Base-by-base conservation (phyloP, 148 eudicot species). In the Silene uniflora region DNA sequence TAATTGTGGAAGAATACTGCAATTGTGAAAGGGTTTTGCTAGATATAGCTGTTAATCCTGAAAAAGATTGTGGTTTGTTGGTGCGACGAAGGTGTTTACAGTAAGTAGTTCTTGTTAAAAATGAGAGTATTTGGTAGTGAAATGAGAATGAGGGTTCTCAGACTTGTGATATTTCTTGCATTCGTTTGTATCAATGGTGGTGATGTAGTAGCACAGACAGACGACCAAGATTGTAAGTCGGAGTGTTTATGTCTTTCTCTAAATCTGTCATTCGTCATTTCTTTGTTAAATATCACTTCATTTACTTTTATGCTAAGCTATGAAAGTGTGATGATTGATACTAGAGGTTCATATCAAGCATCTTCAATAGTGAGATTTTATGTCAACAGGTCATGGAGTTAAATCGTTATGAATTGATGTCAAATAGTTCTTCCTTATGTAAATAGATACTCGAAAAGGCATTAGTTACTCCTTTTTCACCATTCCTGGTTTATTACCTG, bases 151-250 rank as follows among this genome's bases (percentile, higher is more conserved):
- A 88, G 81, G 87, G 67, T 69, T 77, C 66, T 76, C 23, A 77
- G 81, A 62, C 39, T 75, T 77, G 61, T 69, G 62, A 9, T 86
- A 8, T 47, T 62, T 67, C 49, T 86, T 71, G 81, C 84, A 71
- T 59, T 83, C 70, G 52, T 83, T 78, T 84, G 75, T 62, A 17
- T 74, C 60, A 80, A 44, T 23, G 64, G 79, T 76, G 24, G 78
- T 74, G 69, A 66, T 72, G 68, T 72, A 12, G 73, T 52, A 14
- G 87, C 88, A 60, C 25, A 49, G 19, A 86, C 87, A 58, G 52
- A 80, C 72, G 35, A 19, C 19, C 69, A 63, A 75, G 93, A 89
- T 77, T 4, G 93, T 89, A 86, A 82, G 90, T 75, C 14, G 12
- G 4, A 49, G 16, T 52, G 29, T 16, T 71, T 12, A 9, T 54